Evolutionary conservation across 805 yeast genomes (phyloP), one percentile per base, ranked within the genome.

Genomic region (Wickerhamomyces silvicola): DNA sequence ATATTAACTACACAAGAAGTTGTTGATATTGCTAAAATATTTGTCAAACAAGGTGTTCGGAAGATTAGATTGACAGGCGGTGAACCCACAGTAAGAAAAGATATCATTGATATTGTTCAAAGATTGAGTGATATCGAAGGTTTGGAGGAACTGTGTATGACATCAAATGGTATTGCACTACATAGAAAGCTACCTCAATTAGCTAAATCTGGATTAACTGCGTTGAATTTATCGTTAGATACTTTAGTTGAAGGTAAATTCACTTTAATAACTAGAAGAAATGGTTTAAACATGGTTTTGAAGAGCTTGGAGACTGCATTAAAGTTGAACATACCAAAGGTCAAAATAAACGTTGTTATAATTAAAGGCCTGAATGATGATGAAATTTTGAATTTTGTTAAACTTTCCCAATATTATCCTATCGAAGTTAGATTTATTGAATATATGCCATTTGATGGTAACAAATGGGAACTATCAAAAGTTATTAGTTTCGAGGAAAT

Each of bases 371-470:
- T 65, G 27, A 71, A 72, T 36, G 77, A 72, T 20, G 77, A 71
- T 43, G 78, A 72, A 43, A 56, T 72, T 3, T 37, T 60, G 13
- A 62, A 68, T 38, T 72, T 72, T 49, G 70, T 68, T 1, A 59
- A 58, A 22, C 33, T 71, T 36, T 58, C 72, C 9, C 44, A 50
- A 32, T 49, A 56, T 22, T 43, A 51, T 24, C 62, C 66, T 5
- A 37, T 71, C 6, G 75, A 72, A 39, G 64, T 72, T 15, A 52
- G 78, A 33, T 72, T 72, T 43, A 72, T 72, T 25, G 78, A 72
- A 42, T 72, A 70, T 48, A 72, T 72, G 78, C 78, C 78, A 5
- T 72, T 72, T 44, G 70, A 59, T 37, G 78, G 78, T 3, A 72
- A 72, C 48, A 66, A 64, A 40, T 72, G 77, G 77, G 56, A 65